Evolutionary conservation across 202 grass and related monocot genomes (phyloP), one percentile per base, ranked within the genome.

Genomic region (Panicum hallii): DNA sequence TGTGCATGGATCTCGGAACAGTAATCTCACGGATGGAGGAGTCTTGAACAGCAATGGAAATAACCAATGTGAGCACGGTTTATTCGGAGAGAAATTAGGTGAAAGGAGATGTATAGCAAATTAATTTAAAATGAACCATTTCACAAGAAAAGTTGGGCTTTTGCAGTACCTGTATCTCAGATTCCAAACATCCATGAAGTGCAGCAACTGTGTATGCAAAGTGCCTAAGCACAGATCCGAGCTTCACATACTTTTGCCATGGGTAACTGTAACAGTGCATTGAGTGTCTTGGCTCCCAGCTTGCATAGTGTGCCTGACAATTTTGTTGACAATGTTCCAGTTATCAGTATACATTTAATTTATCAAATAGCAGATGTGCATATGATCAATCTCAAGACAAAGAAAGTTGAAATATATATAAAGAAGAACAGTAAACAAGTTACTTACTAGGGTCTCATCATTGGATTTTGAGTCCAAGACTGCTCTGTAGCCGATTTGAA

Each of bases 271-370:
- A 92, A 46, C 96, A 99, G 56, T 91, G 91, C 87, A 82, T 92
- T 1, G 96, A 94, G 79, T 99, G 93, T 80, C 93, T 91, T 60
- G 96, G 96, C 72, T 99, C 96, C 96, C 96, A 99, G 84, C 96
- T 95, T 83, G 93, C 96, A 85, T 94, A 99, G 20, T 89, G 79
- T 88, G 93, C 93, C 96, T 99, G 90, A 9, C 1, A 44, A 89
- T 82, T 77, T 85, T 57, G 62, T 40, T 71, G 61, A 74, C 42
- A 88, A 65, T 72, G 9, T 77, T 49, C 2, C 9, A 55, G 42
- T 45, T 50, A 79, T 84, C 54, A 90, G 34, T 87, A 40, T n/a
- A 40, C 3, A 12, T 44, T 12, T 46, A 26, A 85, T 58, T 84
- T 80, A 41, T 12, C 6, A 55, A 80, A 68, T 30, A 42, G 61